Conservation (phyloP, 441 rosid species). For the Jatropha podagrica region DNA sequence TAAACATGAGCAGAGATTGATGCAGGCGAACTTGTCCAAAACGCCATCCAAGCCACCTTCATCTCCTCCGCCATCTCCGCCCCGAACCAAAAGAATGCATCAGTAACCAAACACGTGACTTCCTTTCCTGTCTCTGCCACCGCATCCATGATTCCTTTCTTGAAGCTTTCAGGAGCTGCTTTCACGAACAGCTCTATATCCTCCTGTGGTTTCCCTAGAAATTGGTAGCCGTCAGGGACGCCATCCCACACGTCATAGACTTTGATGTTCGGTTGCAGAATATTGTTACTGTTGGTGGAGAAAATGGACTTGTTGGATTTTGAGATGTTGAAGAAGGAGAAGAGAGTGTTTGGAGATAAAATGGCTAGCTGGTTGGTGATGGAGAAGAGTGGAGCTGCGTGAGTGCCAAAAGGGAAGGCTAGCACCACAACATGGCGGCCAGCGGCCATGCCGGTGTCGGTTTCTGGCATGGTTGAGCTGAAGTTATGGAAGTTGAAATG, state of each 20-base stretch:
- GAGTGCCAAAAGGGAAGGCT: slow-evolving; percentile 53
- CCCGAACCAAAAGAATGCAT: slow-evolving; percentile 51
- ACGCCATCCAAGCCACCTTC: slow-evolving; percentile 41
- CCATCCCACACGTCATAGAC: slow-evolving; percentile 45
- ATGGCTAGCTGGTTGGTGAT: slow-evolving; percentile 33
- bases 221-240: slow-evolving; percentile 41
- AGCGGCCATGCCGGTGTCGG: not conserved
- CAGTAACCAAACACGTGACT: slow-evolving; percentile 51
- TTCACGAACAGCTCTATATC: slow-evolving; percentile 55
- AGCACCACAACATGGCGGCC: slow-evolving; percentile 40
- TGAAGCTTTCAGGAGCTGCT: slow-evolving; percentile 42
- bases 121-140: slow-evolving; percentile 43
- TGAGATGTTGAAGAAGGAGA: slow-evolving; percentile 48
- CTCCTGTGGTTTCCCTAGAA: slow-evolving; percentile 46
- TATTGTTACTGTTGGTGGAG: slow-evolving; percentile 7
- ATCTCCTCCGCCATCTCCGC: slow-evolving; percentile 41
- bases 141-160: slow-evolving; percentile 38
- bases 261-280: slow-evolving; percentile 27
- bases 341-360: slow-evolving; percentile 27
- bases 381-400: slow-evolving; percentile 42
- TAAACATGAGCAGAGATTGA: slow-evolving; percentile 39
- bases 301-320: slow-evolving; percentile 35
- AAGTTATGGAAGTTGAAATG: not conserved
- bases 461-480: not conserved
- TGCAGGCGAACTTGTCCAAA: slow-evolving; percentile 45